Evolutionary conservation across 2,329 filamentous ascomycete species (phyloP), one percentile per base, ranked within the genome.

Genomic region (Cercospora zeina): DNA sequence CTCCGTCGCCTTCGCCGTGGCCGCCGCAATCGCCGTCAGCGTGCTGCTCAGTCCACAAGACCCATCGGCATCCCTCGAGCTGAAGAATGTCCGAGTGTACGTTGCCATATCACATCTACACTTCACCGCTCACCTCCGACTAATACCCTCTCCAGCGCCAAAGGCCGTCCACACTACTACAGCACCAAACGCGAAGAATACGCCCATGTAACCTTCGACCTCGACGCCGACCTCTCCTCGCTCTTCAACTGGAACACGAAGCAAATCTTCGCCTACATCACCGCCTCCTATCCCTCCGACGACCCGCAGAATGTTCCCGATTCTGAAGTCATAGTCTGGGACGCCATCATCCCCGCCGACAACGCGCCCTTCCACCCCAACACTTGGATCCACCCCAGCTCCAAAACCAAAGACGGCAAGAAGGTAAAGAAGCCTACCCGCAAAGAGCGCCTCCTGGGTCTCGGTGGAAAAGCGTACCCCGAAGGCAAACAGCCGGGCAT

Each of bases 221-320:
- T 99, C 63, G 89, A 96, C 73, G 89, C 93, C 58, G 93, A 99
- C 79, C 85, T 99, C 64, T 89, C 87, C 64, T 89, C 89, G 47
- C 90, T 99, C 70, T 97, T 97, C 84, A 96, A 90, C 74, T 99
- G 93, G 95, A 99, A 99, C 83, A 99, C 96, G 19, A 99, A 99
- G 78, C 91, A 97, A 79, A 81, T 99, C 72, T 99, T 97, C 79
- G 87, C 97, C 76, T 99, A 96, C 80, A 87, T 99, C 62, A 93
- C 91, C 59, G 93, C 93, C 59, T 88, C 82, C 60, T 89, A 88
- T 74, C 81, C 82, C 37, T 77, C 78, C 53, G 76, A 77, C 53
- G 66, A 69, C 13, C 67, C 72, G 31, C 61, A 76, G 62, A 66
- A 65, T 39, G 72, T 78, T 66, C 78, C 80, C 10, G 66, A 75